Base-by-base conservation (phyloP, 352 stramenopile species). In the Globisporangium paddicum region DNA sequence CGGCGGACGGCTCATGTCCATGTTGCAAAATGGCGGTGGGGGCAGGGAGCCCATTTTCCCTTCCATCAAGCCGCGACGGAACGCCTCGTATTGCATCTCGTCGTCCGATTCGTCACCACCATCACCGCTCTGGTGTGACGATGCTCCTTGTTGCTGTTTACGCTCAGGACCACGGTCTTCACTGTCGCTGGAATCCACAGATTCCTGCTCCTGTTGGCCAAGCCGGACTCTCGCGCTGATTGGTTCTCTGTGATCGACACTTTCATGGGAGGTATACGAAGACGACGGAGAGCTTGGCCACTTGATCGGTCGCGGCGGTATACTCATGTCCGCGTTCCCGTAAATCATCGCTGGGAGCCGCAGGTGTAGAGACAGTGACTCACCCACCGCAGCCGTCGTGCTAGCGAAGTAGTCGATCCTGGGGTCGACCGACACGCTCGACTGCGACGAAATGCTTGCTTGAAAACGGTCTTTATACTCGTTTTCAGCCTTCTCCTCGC, bases 381-480 rank as follows among this genome's bases (percentile, higher is more conserved):
- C 71, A 7, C 58, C 68, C 5, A 72, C 70, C 5, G 68, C 60
- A 3, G 71, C 68, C 1, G 67, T 79, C 74, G 82, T 83, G 40
- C 73, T 77, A 7, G 71, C 63, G 42, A 88, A 56, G 38, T 84
- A 79, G 23, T 78, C 68, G 28, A 87, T 71, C 16, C 66, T 66
- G 19, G 63, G 57, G 38, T 84, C 69, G 37, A 77, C 68, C 10
- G 78, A 86, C 19, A 72, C 46, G 8, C 67, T 82, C 2, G 73
- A 90, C 41, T 65, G 72, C 7, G 75, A 81, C 19, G 69, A 71
- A 11, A 34, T 48, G 35, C 50, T 60, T 46, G n/a, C 30, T 7
- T 3, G 23, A 37, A 30, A 23, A 23, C 40, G 14, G 21, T 55
- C 56, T 19, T 37, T 18, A 42, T 16, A 46, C 56, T 44, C 21